phyloP scores from a whole-genome alignment of 2,329 filamentous ascomycete genomes.

The Exophiala alcalophila region DNA sequence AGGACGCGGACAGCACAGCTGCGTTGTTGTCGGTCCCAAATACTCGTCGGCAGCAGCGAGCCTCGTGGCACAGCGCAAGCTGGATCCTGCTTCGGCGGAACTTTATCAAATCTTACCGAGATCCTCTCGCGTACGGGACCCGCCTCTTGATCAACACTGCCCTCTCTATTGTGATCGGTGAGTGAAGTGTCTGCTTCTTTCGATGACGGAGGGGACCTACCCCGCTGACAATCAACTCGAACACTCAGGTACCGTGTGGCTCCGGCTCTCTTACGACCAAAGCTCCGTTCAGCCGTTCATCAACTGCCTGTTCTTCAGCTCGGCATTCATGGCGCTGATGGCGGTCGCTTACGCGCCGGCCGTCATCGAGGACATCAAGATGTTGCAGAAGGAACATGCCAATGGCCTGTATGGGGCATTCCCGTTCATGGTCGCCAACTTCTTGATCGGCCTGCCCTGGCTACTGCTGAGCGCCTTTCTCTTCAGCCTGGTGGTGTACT shows the following conservation, averaged over 20 bases:
- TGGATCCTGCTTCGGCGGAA: conserved; percentile 70
- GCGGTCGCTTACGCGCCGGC: conserved; percentile 80
- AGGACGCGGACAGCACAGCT: background rate
- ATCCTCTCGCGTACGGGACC: conserved; percentile 80
- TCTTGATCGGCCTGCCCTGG: conserved; percentile 76
- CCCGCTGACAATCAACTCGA: no score
- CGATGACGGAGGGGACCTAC: no score
- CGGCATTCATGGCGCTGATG: conserved; percentile 77
- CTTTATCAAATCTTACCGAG: conserved; percentile 80
- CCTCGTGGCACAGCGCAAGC: conserved; percentile 46
- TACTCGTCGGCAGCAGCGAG: background rate
- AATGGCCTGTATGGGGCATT: conserved; percentile 78
- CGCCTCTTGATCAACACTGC: conserved; percentile 77
- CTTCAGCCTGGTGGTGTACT: conserved; percentile 75
- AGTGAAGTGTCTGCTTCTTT: no score
- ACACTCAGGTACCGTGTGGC: conserved; percentile 76
- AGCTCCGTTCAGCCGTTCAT: conserved; percentile 74
- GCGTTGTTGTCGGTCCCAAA: background rate
- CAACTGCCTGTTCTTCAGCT: conserved; percentile 76
- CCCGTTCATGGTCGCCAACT: conserved; percentile 73
- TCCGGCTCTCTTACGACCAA: conserved; percentile 67
- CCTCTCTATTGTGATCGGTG: conserved; percentile 22
- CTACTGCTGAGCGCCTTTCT: conserved; percentile 73
- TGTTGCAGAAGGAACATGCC: conserved; percentile 71
- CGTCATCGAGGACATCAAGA: conserved; percentile 73